These are phyloP conservation scores for Tephrocybe rancida DNA, from an alignment of 768 basidiomycete genomes.

Conservation along the genomic window DNA sequence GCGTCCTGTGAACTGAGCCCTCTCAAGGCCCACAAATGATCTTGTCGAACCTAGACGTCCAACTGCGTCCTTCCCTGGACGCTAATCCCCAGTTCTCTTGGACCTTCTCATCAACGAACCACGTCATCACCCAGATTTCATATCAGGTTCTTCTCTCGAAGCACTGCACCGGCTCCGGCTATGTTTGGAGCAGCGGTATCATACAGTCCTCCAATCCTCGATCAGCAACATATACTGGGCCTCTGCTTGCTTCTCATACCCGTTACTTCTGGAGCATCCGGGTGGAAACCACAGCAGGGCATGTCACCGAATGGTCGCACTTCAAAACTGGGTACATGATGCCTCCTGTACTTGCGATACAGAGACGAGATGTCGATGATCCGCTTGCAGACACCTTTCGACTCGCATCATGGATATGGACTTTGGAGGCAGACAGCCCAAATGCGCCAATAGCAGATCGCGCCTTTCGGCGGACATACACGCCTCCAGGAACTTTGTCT, in stretches of 20 bases:
- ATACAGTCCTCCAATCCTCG: constrained; percentile 17
- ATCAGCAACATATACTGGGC: constrained; percentile 24
- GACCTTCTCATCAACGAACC: constrained; percentile 18
- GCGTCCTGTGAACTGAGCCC: too few species aligned
- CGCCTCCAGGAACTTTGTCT: constrained; percentile 20
- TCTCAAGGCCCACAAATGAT: neutral
- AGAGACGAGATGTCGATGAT: constrained; percentile 11
- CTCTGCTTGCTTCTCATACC: constrained; percentile 22
- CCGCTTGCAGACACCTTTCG: constrained; percentile 22
- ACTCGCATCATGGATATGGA: constrained; percentile 30
- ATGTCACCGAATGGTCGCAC: constrained; percentile 17
- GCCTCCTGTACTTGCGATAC: neutral
- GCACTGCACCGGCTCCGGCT: constrained; percentile 9
- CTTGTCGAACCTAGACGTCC: constrained; percentile 2
- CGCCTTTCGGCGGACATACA: constrained; percentile 26
- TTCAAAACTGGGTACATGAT: constrained; percentile 20
- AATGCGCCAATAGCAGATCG: constrained; percentile 20
- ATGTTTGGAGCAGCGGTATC: constrained; percentile 26
- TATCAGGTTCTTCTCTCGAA: constrained; percentile 24
- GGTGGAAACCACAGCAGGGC: constrained; percentile 20
- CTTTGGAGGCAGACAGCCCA: constrained; percentile 19
- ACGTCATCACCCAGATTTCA: constrained; percentile 19
- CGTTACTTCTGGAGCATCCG: constrained; percentile 26
- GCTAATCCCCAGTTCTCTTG: constrained; percentile 24
- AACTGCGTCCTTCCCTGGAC: neutral